Evolutionary conservation across 2,329 filamentous ascomycete genomes (phyloP), one percentile per base, ranked within the genome.

Genomic region (Colletotrichum acutatum): DNA sequence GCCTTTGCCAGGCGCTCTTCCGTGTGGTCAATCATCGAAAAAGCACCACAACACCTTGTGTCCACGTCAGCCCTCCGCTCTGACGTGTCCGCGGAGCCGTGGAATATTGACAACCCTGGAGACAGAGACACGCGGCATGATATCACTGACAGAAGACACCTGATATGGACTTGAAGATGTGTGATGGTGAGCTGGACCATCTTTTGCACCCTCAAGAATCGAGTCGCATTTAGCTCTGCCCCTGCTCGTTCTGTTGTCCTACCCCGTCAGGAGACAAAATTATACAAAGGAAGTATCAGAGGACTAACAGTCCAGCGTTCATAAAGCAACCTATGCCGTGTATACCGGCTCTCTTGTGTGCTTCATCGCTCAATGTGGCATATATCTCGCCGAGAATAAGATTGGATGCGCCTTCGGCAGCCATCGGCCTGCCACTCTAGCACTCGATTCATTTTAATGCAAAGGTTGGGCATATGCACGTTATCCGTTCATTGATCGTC

Each of bases 71-170:
- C n/a, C n/a, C n/a, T n/a, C n/a, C n/a, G n/a, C n/a, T n/a, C n/a
- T n/a, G n/a, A n/a, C n/a, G n/a, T n/a, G n/a, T n/a, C n/a, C n/a
- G n/a, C n/a, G n/a, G 49, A 30, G 66, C 49, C 32, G 57, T 22
- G 59, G 56, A 49, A 57, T 68, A 49, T 68, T 59, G 34, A 49
- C 34, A 28, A 57, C 32, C 26, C 19, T 63, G 32, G 53, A 22
- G 5, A 26, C n/a, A 14, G 19, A 49, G 42, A 49, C 42, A 19
- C 19, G 42, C 42, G 42, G 7, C 19, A 22, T 19, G 8, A 22
- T 12, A 26, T 8, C 14, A 37, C 7, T 19, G 28, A 12, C 4
- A n/a, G 8, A 5, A 3, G 49, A 22, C 8, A 34, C 52, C 14
- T n/a, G 49, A 54, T 37, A 8, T 24, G 19, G 28, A 24, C 9